Percentiles rank a stretch among this genome's conserved stretches.
These are phyloP conservation scores for Saxophila tyrrhenica DNA, from an alignment of 495 filamentous ascomycete species.

Conservation along the genomic window DNA sequence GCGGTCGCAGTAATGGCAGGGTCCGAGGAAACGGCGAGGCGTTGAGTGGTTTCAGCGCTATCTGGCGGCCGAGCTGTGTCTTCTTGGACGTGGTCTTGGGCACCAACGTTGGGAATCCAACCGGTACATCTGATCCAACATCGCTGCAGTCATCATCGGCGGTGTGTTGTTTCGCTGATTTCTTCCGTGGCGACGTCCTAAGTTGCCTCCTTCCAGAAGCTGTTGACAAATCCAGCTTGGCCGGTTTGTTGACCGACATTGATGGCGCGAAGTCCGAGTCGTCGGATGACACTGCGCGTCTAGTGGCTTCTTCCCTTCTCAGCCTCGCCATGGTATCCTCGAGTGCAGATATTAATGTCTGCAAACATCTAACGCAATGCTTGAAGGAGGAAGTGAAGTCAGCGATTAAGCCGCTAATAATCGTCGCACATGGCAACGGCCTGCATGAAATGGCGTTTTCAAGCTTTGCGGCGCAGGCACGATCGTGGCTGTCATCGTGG, in stretches of 20 bases:
- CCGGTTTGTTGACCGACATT: neutral
- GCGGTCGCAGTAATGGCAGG: neutral
- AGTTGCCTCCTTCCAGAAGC: neutral
- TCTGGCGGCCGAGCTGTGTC: neutral
- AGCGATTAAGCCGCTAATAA: too few species aligned
- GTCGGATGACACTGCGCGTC: too few species aligned
- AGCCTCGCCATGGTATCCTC: too few species aligned
- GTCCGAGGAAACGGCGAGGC: neutral
- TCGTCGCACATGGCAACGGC: too few species aligned
- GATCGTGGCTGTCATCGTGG: too few species aligned
- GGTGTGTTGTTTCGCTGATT: neutral
- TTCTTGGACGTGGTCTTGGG: neutral
- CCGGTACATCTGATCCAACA: neutral
- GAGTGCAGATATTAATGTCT: too few species aligned
- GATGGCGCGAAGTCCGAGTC: neutral
- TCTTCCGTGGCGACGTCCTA: conserved; percentile 6
- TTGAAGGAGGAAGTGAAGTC: too few species aligned
- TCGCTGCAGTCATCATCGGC: neutral
- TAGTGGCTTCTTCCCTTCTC: too few species aligned
- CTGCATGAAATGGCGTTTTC: too few species aligned
- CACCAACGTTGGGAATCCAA: neutral
- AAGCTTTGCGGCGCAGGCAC: too few species aligned
- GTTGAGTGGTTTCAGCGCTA: neutral
- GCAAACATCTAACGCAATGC: too few species aligned
- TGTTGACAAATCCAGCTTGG: neutral